Evolutionary conservation across 805 yeast genomes (phyloP), one percentile per base, ranked within the genome.

Genomic region (Metschnikowia rubicola): DNA sequence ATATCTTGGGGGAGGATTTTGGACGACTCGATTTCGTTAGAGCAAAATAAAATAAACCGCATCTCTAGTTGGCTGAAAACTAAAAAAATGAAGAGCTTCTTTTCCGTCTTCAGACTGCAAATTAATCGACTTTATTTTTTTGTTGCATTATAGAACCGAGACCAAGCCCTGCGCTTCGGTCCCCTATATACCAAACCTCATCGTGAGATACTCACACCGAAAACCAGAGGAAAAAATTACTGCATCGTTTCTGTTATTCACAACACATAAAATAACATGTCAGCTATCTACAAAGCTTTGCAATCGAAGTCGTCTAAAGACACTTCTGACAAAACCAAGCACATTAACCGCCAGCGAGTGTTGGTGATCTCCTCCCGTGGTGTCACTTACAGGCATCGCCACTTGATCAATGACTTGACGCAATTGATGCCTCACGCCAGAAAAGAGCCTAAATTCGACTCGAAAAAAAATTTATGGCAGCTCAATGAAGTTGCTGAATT

Each of bases 401-500:
- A 94, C 69, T 72, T 94, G 61, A 88, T 94, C 53, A 78, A 80
- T 56, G 98, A 94, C 70, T 71, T 94, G 52, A 72, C 81, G 55
- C 69, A 81, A 19, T 73, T 94, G 65, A 71, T 94, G 65, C 99
- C 99, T 47, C 99, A 94, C 64, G 85, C 96, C 36, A 83, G 97
- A 66, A 92, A 91, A 64, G 99, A 94, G 70, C 96, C 97, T 51
- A 94, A 94, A 66, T 78, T 92, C 61, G 99, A 94, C 68, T 84
- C 91, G 48, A 94, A 94, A 70, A 88, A 91, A 65, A 88, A 88
- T 66, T 77, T 92, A 53, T 79, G 80, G 64, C 92, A 90, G 66
- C 77, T 94, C 50, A 94, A 94, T 63, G 99, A 94, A 72, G 86
- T 91, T 52, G 98, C 98, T 3, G 99, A 94, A 63, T 75, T 94